Base-by-base conservation (phyloP, 257 asterid genomes). In the Osmanthus fragrans region DNA sequence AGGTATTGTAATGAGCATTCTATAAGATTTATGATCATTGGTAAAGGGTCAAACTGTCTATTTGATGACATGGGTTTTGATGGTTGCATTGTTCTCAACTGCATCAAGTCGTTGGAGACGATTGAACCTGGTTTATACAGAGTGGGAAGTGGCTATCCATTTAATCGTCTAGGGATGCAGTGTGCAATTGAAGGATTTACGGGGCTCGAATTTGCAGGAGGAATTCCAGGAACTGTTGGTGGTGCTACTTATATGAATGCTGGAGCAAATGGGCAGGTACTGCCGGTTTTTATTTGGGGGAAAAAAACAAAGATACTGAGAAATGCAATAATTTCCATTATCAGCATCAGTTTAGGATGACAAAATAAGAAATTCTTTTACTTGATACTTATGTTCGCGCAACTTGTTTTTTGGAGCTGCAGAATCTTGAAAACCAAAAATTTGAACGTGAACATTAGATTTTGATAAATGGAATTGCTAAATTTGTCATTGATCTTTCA, bases 221-320 rank as follows among this genome's bases (percentile, higher is more conserved):
- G 88, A 16, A 75, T 86, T 72, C 90, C 87, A 2, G 88, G 88
- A 0, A 86, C 87, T 40, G 85, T 84, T 25, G 87, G 90, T 65
- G 88, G 89, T 37, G 89, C 87, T 81, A 76, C 76, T 75, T 84
- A 82, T 79, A 87, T 85, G 88, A 87, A 83, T 76, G 88, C 87
- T 27, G 91, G 89, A 29, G 87, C 91, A 23, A 85, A 84, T 76
- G 84, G 83, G 8, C 85, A 83, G 88, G 91, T 87, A 56, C 32
- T 56, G 40, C 51, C 19, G 23, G 9, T 11, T 73, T 33, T 18
- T 32, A 7, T 73, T 30, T 42, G 16, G 2, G 2, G 2, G 0
- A 42, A 39, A 42, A 4, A 16, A 16, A 3, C 1, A 39, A 7
- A 39, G 45, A 39, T 39, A 39, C 47, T 13, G n/a, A 16, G 56